phyloP scores from a whole-genome alignment of 2,329 filamentous ascomycete species.

The Diplocarpon mali region DNA sequence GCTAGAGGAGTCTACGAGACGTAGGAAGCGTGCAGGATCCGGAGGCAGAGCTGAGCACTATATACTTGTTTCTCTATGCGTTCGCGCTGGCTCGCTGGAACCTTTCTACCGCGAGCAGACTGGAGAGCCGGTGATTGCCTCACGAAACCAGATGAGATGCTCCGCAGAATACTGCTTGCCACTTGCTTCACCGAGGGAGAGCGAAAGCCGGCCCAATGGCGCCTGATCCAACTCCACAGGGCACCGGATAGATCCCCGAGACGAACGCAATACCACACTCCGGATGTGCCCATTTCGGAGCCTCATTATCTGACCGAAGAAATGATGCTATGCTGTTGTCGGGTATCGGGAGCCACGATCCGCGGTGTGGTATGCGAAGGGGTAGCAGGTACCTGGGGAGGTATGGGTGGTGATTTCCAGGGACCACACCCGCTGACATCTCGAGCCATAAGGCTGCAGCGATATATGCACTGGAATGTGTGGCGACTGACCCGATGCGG shows the following conservation, averaged over 20 bases:
- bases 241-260: neutral
- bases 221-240: constrained; percentile 2
- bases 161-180: constrained; percentile 1
- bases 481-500: constrained; percentile 3
- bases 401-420: neutral
- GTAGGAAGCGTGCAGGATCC: neutral
- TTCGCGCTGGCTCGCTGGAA: neutral
- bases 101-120: neutral
- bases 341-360: neutral
- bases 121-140: neutral
- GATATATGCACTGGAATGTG: neutral
- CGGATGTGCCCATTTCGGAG: neutral
- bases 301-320: neutral
- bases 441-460: neutral
- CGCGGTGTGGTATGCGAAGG: neutral
- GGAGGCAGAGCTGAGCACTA: neutral
- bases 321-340: neutral
- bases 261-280: neutral
- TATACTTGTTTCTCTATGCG: constrained; percentile 3
- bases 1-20: constrained; percentile 3
- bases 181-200: neutral
- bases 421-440: neutral
- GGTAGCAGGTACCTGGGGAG: neutral
- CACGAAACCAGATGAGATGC: neutral
- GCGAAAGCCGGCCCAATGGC: neutral